phyloP scores from a whole-genome alignment of 2,329 filamentous ascomycete genomes.

The Paecilomyces dactylethromorphus region DNA sequence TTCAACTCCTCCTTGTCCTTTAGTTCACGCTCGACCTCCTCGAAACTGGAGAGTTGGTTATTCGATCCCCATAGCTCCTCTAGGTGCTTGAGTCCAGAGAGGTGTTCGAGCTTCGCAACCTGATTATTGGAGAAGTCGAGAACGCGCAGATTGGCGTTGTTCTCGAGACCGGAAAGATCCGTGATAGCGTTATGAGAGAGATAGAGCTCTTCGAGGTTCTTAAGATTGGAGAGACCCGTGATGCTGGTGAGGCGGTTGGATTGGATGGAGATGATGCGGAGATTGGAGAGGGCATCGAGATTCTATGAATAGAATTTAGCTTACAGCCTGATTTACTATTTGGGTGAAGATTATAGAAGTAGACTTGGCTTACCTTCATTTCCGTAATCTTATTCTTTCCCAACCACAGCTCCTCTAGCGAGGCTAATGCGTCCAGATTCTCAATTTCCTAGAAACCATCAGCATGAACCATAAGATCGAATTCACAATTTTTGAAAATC shows the following conservation, averaged over 20 bases:
- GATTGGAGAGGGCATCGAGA: slow-evolving; percentile 65
- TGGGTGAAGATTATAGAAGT: not conserved
- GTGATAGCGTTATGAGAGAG: slow-evolving; percentile 90
- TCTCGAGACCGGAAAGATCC: slow-evolving; percentile 65
- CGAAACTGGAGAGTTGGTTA: slow-evolving; percentile 73
- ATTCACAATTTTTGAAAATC: not conserved
- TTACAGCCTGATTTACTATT: not conserved
- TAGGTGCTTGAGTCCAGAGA: slow-evolving; percentile 62
- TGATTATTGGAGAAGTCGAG: slow-evolving; percentile 89
- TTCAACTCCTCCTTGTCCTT: slow-evolving; percentile 70
- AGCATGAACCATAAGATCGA: not conserved
- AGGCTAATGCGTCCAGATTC: slow-evolving; percentile 70
- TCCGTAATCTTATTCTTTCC: slow-evolving; percentile 95
- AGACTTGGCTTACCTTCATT: slow-evolving; percentile 51
- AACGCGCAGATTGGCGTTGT: slow-evolving; percentile 61
- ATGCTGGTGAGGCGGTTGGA: slow-evolving; percentile 84
- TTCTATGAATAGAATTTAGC: slow-evolving; percentile 37
- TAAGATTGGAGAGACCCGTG: slow-evolving; percentile 64
- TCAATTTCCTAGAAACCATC: slow-evolving; percentile 59
- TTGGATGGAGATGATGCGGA: slow-evolving; percentile 88
- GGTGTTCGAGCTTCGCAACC: slow-evolving; percentile 65
- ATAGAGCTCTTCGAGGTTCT: slow-evolving; percentile 84
- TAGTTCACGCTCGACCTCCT: slow-evolving; percentile 70
- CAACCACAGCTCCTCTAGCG: slow-evolving; percentile 83
- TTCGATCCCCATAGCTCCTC: slow-evolving; percentile 95